Evolutionary conservation across 768 basidiomycete genomes (phyloP), one percentile per base, ranked within the genome.

Genomic region (Naganishia vishniacii): DNA sequence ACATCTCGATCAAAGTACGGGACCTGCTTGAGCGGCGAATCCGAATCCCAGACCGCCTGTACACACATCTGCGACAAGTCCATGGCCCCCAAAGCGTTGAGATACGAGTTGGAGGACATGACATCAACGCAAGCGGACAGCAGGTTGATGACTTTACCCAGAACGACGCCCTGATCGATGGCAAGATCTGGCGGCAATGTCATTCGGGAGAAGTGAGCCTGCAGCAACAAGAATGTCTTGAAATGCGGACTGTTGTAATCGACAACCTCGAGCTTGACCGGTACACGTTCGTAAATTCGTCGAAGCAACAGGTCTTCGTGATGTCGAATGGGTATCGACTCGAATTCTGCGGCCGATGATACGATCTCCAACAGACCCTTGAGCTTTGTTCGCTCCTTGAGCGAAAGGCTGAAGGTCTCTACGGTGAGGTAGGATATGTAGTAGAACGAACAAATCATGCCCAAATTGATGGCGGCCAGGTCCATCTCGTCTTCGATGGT

Each of bases 41-140:
- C 95, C 11, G 86, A 87, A 74, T 99, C 94, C 95, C 95, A 98
- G 78, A 94, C 86, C 0, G 88, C 91, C 76, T 98, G 95, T 4
- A 97, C 90, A 77, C 91, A 93, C 94, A 98, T 98, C 77, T 98
- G 95, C 9, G 89, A 89, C 48, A 98, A 78, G 77, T 99, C 94
- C 95, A 98, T 98, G 0, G 93, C 93, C 32, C 91, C 89, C 25
- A 97, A 79, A 0, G 94, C 95, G 72, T 86, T 93, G 71, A 98
- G 78, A 88, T 88, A 94, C 1, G 89, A 91, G 72, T 95, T 97
- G 37, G 90, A 92, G 2, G 90, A 92, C 91, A 98, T 92, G 63
- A 98, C 94, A 73, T 97, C 93, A 32, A 98, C 92, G 71, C 91
- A 94, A 0, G 94, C 94, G 11, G 91, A 91, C 16, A 95, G 81